These are phyloP conservation scores for Colletotrichum spinosum DNA, from an alignment of 2,329 filamentous ascomycete genomes.

Conservation along the genomic window DNA sequence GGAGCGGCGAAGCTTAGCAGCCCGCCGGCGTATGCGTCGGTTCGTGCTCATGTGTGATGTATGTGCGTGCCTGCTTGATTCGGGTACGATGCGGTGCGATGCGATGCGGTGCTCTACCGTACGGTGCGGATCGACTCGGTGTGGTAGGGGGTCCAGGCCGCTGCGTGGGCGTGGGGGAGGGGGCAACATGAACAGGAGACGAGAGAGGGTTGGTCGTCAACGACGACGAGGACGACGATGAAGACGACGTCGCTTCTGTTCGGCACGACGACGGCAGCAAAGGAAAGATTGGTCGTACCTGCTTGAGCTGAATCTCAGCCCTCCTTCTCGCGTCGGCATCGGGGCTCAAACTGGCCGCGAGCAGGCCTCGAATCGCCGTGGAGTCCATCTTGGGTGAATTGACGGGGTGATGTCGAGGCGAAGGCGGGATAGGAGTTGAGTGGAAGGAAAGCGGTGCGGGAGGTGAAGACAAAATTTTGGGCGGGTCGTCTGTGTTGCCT, in stretches of 20 bases:
- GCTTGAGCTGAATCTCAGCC: constrained; percentile 85
- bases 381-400: constrained; percentile 72
- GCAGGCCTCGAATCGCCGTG: constrained; percentile 79
- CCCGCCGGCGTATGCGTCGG: constrained; percentile 20
- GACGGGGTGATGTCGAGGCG: constrained; percentile 38
- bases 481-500: constrained; percentile 37
- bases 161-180: constrained; percentile 33
- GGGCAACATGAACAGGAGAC: constrained; percentile 8
- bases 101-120: background rate
- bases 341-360: constrained; percentile 79
- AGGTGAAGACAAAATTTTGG: constrained; percentile 40
- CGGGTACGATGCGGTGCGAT: constrained; percentile 20
- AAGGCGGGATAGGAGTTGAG: constrained; percentile 38
- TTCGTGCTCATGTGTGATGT: constrained; percentile 3
- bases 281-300: constrained; percentile 64
- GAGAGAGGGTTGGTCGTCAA: background rate
- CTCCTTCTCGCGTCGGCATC: constrained; percentile 80
- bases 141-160: constrained; percentile 28
- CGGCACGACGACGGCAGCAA: constrained; percentile 10
- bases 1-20: constrained; percentile 31
- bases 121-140: constrained; percentile 34
- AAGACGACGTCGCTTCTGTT: constrained; percentile 15
- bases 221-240: constrained; percentile 11
- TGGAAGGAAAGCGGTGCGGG: constrained; percentile 38
- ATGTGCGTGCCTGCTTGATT: constrained; percentile 16